Conservation (phyloP, 805 yeast species). For the Ogataea polymorpha region DNA sequence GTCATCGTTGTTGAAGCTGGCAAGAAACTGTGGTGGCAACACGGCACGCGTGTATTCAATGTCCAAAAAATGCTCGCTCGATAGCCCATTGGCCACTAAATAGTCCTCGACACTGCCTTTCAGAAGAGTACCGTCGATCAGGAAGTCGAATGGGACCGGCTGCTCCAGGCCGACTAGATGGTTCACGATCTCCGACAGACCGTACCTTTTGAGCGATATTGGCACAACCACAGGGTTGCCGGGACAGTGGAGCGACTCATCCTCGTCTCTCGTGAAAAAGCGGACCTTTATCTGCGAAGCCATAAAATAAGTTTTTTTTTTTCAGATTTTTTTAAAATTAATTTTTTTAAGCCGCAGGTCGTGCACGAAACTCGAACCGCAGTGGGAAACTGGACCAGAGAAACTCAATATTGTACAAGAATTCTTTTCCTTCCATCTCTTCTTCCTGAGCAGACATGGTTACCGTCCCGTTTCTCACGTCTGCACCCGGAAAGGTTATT, state of each 20-base stretch:
- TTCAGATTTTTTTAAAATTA: constrained; percentile 9
- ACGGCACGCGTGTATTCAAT: constrained; percentile 91
- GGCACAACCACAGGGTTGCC: constrained; percentile 90
- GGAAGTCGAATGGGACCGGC: constrained; percentile 88
- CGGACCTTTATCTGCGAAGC: constrained; percentile 65
- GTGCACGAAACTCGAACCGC: constrained; percentile 2
- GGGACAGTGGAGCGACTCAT: constrained; percentile 63
- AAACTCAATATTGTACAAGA: no score
- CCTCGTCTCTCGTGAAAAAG: constrained; percentile 83
- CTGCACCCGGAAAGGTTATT: constrained; percentile 96
- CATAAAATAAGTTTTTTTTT: constrained; percentile 8
- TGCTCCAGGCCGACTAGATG: constrained; percentile 65
- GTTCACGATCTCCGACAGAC: constrained; percentile 92
- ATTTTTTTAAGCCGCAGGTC: constrained; percentile 15
- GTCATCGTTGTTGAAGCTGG: constrained; percentile 88
- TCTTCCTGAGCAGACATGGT: constrained; percentile 3
- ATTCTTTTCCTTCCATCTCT: neutral
- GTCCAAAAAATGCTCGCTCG: constrained; percentile 73
- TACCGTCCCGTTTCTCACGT: constrained; percentile 60
- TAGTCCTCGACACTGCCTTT: constrained; percentile 80
- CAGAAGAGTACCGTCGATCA: constrained; percentile 79
- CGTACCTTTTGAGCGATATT: constrained; percentile 78
- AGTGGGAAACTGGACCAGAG: constrained; percentile 7
- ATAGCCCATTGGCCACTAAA: constrained; percentile 69
- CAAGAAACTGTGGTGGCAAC: constrained; percentile 88